A percentile compares a stretch with the other conserved stretches of the same genome.
Conservation (phyloP, 176 grass and related monocot species). For the Otatea glauca region DNA sequence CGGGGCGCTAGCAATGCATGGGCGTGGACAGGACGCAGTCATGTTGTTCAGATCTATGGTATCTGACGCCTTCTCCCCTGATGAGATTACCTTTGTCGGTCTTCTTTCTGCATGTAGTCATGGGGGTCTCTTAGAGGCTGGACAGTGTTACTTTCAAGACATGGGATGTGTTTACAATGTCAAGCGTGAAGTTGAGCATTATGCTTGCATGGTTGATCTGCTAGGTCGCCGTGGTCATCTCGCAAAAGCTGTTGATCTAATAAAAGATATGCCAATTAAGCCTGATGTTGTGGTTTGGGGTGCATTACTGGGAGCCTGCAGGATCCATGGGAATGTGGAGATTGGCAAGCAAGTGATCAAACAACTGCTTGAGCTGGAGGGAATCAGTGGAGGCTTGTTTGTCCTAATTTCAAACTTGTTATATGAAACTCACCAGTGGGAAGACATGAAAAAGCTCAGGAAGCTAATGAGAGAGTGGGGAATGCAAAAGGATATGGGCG, state of each 20-base stretch:
- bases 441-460: slow-evolving; percentile 55
- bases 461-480: slow-evolving; percentile 60
- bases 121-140: slow-evolving; percentile 49
- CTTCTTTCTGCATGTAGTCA: slow-evolving; percentile 64
- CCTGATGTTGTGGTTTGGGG: slow-evolving; percentile 64
- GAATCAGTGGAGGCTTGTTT: slow-evolving; percentile 46
- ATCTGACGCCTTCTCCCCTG: slow-evolving; percentile 39
- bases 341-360: slow-evolving; percentile 53
- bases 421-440: slow-evolving; percentile 44
- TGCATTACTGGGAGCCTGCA: slow-evolving; percentile 58
- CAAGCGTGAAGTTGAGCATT: slow-evolving; percentile 57
- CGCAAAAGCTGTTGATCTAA: slow-evolving; percentile 47
- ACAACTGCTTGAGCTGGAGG: slow-evolving; percentile 53
- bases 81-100: slow-evolving; percentile 55
- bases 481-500: slow-evolving; percentile 48
- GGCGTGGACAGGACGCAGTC: slow-evolving; percentile 41
- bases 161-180: slow-evolving; percentile 52
- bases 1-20: slow-evolving; percentile 55
- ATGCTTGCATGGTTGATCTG: slow-evolving; percentile 61
- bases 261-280: slow-evolving; percentile 63
- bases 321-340: slow-evolving; percentile 52
- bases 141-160: slow-evolving; percentile 49
- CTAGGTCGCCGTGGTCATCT: slow-evolving; percentile 48
- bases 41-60: slow-evolving; percentile 55
- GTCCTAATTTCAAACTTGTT: slow-evolving; percentile 59